A percentile compares a stretch with the other conserved stretches of the same genome.
Conservation (phyloP, 805 yeast species). For the Candida arabinofermentans region DNA sequence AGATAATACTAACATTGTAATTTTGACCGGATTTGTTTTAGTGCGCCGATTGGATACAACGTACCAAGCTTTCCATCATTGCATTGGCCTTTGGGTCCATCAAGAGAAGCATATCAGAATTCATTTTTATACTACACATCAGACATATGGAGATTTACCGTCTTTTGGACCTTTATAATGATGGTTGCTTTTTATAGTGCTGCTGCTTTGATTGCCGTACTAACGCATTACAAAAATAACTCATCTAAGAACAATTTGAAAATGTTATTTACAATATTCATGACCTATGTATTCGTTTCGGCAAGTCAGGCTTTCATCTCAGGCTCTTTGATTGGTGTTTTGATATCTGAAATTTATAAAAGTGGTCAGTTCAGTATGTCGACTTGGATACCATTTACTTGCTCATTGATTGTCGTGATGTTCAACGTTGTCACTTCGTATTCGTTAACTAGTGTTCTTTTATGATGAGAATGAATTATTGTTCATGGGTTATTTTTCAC, state of each 20-base stretch:
- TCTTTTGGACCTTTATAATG: conserved; percentile 75
- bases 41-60: conserved; percentile 70
- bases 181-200: conserved; percentile 57
- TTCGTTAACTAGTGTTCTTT: conserved; percentile 46
- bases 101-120: conserved; percentile 32
- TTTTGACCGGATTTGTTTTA: too few species aligned
- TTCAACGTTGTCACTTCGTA: conserved; percentile 66
- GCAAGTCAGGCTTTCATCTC: conserved; percentile 60
- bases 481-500: too few species aligned
- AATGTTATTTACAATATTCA: conserved; percentile 39
- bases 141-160: conserved; percentile 82
- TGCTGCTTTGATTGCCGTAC: conserved; percentile 61
- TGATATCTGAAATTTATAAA: conserved; percentile 69
- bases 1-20: too few species aligned
- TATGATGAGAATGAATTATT: conserved; percentile 26
- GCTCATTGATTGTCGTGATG: conserved; percentile 66
- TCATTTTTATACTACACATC: conserved; percentile 61
- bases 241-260: conserved; percentile 7
- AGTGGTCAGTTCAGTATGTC: conserved; percentile 85
- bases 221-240: conserved; percentile 40
- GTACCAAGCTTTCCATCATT: conserved; percentile 81
- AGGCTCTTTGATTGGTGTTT: conserved; percentile 75
- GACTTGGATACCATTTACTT: conserved; percentile 90
- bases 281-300: conserved; percentile 49
- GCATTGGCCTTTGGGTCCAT: conserved; percentile 56